Conservation (phyloP, 176 grass and related monocot genomes). For the Eragrostis curvula region DNA sequence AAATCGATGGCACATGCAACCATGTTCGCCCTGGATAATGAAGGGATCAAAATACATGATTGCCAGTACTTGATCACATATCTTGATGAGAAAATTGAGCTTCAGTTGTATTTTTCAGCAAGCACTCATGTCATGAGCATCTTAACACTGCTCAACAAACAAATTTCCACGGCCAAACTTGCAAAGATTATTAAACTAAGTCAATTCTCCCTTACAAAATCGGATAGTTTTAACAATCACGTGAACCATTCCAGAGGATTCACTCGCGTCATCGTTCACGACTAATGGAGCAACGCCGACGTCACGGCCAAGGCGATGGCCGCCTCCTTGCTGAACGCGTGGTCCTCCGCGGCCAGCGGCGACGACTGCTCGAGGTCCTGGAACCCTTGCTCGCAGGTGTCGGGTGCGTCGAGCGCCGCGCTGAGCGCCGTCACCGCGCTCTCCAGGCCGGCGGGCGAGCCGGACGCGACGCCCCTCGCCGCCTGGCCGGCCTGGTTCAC, state of each 20-base stretch:
- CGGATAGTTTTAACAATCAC: neutral
- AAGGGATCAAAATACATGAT: too few species aligned
- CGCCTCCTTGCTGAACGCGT: slow-evolving; percentile 38
- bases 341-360: slow-evolving; percentile 40
- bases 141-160: neutral
- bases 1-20: too few species aligned
- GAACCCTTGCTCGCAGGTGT: slow-evolving; percentile 62
- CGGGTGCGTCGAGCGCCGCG: slow-evolving; percentile 30
- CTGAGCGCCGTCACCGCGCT: slow-evolving; percentile 43
- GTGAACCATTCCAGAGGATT: too few species aligned
- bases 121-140: too few species aligned
- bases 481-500: slow-evolving; percentile 35
- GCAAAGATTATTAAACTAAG: too few species aligned
- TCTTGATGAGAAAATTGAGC: too few species aligned
- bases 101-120: too few species aligned
- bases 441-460: neutral
- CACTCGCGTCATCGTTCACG: neutral
- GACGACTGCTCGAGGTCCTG: neutral
- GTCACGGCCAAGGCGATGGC: slow-evolving; percentile 47
- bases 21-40: too few species aligned
- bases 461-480: slow-evolving; percentile 1
- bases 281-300: neutral
- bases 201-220: neutral
- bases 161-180: neutral
- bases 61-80: too few species aligned